These are phyloP conservation scores for Neurospora sp. DNA, from an alignment of 495 filamentous ascomycete species.

Conservation along the genomic window DNA sequence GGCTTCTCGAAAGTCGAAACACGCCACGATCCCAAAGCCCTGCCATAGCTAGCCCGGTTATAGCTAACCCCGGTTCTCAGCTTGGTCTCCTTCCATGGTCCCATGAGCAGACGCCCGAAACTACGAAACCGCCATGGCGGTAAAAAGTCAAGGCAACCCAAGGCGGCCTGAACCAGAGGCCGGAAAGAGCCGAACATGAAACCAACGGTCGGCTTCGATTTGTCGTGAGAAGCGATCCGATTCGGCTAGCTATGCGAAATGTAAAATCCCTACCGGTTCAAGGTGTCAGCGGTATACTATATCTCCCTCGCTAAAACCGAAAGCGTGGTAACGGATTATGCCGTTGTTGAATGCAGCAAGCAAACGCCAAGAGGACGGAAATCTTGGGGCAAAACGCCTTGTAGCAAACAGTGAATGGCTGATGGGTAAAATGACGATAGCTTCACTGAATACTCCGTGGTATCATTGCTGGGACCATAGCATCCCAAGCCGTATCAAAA, in stretches of 20 bases:
- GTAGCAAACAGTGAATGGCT: neutral
- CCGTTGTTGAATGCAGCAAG: neutral
- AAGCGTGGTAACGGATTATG: neutral
- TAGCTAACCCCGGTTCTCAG: neutral
- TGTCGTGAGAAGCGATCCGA: neutral
- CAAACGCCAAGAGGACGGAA: neutral
- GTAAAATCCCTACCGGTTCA: neutral
- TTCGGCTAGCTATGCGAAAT: neutral
- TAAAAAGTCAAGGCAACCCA: neutral
- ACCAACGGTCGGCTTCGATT: neutral
- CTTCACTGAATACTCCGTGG: neutral
- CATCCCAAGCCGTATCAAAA: neutral
- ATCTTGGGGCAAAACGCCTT: neutral
- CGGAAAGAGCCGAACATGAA: neutral
- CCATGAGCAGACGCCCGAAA: neutral
- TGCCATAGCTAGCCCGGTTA: neutral
- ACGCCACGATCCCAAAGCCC: neutral
- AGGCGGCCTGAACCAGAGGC: neutral
- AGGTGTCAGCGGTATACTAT: neutral
- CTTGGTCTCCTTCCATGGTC: neutral
- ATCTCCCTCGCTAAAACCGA: neutral
- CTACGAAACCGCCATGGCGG: neutral
- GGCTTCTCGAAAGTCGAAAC: neutral
- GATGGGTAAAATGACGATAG: neutral
- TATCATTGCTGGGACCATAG: neutral